Evolutionary conservation across 768 basidiomycete species (phyloP).

Genomic region (Scleroderma bovista): DNA sequence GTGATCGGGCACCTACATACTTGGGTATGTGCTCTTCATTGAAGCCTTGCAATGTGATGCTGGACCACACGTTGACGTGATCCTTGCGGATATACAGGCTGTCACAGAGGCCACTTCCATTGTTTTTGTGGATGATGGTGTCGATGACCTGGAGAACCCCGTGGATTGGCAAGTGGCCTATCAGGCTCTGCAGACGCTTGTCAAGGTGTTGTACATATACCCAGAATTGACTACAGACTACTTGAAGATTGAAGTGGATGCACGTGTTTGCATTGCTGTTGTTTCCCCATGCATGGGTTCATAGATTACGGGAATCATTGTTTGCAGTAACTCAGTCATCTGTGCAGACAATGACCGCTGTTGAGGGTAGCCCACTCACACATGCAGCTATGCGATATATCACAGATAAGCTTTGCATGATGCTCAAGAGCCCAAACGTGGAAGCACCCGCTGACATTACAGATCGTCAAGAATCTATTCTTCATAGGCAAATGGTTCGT

Average conservation of each 20-base stretch:
- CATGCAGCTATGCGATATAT: conserved; percentile 54
- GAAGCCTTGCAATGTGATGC: conserved; percentile 55
- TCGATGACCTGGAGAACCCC: conserved; percentile 46
- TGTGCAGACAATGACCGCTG: conserved; percentile 21
- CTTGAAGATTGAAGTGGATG: conserved; percentile 55
- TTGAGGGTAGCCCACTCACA: conserved; percentile 44
- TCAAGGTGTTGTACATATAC: conserved; percentile 56
- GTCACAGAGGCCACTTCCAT: conserved; percentile 11
- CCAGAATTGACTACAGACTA: conserved; percentile 43
- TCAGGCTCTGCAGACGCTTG: conserved; percentile 62
- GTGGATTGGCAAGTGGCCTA: conserved; percentile 81
- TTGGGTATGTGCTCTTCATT: conserved; percentile 83
- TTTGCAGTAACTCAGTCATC: conserved; percentile 51
- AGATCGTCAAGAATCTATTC: conserved; percentile 90
- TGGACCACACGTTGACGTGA: conserved; percentile 37
- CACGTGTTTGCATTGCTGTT: conserved; percentile 60
- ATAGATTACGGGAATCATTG: conserved; percentile 69
- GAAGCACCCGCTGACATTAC: conserved; percentile 68
- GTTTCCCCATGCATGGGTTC: conserved; percentile 94
- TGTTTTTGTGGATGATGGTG: conserved; percentile 33
- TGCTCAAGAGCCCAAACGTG: conserved; percentile 78
- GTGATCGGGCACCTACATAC: conserved; percentile 69
- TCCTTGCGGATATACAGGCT: conserved; percentile 53
- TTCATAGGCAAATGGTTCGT: conserved; percentile 84
- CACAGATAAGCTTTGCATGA: conserved; percentile 65